Evolutionary conservation across 306 rosid species (phyloP).

Genomic region (Datisca glomerata): DNA sequence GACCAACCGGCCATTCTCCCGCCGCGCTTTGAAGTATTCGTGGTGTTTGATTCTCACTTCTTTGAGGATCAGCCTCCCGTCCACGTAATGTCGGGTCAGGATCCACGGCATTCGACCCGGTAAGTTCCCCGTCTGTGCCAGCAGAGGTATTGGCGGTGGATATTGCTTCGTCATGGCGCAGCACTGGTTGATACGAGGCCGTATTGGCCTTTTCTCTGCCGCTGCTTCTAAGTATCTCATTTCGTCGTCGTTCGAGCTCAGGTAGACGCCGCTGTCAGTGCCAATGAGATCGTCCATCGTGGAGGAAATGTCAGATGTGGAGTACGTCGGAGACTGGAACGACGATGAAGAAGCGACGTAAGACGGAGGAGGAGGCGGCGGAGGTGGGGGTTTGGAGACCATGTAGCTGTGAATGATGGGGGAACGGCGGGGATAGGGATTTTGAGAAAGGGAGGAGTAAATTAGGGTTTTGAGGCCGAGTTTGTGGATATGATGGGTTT

Average conservation of each 20-base stretch:
- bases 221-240: not conserved
- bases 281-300: constrained; percentile 46
- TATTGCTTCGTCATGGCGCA: constrained; percentile 8
- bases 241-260: constrained; percentile 10
- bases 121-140: constrained; percentile 16
- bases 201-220: too few relatives aligned
- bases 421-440: not conserved
- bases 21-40: constrained; percentile 21
- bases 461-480: constrained; percentile 44
- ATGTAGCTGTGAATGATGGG: constrained; percentile 17
- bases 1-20: constrained; percentile 38
- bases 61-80: constrained; percentile 31
- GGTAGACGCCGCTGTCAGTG: constrained; percentile 50
- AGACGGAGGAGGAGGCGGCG: not conserved
- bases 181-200: too few relatives aligned
- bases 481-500: constrained; percentile 3
- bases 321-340: too few relatives aligned
- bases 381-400: not conserved
- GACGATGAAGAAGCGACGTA: not conserved
- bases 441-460: not conserved
- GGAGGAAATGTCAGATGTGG: constrained; percentile 1
- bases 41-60: constrained; percentile 19
- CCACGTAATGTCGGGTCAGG: constrained; percentile 17
- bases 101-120: constrained; percentile 25
- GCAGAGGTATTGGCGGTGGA: constrained; percentile 38